Evolutionary conservation across 352 stramenopile genomes (phyloP), one percentile per base, ranked within the genome.

Genomic region (Phytophthora vignae): DNA sequence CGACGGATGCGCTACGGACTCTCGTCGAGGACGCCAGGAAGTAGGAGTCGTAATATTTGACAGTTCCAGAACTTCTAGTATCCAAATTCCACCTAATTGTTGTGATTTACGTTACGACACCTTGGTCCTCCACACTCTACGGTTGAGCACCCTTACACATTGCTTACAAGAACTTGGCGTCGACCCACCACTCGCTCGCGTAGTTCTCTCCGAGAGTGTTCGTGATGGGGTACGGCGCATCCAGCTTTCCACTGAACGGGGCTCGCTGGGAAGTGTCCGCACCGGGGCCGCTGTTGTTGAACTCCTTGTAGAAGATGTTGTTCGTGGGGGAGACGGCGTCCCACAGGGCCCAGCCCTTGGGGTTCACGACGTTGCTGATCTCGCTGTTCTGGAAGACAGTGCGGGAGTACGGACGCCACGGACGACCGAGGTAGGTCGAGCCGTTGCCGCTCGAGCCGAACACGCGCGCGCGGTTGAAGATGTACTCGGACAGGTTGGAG

Each of bases 401-500:
- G n/a, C 46, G 55, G 14, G 64, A 46, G 42, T 66, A 66, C 11
- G 49, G 21, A 33, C 31, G 29, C 55, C 64, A 70, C 7, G 64
- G 64, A 42, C 55, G 64, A 40, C 64, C 55, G 17, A 70, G 14
- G 17, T 61, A 62, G 4, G 55, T 10, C 14, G 54, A 48, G 29
- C 49, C 57, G 2, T 21, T 55, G 38, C 53, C 31, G 19, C 31
- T 36, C 31, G 52, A 55, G 36, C 56, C 44, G 14, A 60, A 66
- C 33, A 71, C 55, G 11, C 49, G 56, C 12, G 64, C 64, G 14
- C 44, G 60, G 40, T 72, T 72, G 40, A 72, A 72, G 0, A 72
- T 50, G 52, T 58, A 67, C 38, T 67, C 49, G 29, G 65, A 72
- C 29, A n/a, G 25, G 19, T 44, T 29, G 2, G 65, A 62, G 17